A percentile compares a stretch with the other conserved stretches of the same genome.
phyloP scores from a whole-genome alignment of 2,329 filamentous ascomycete species.

The Colletotrichum spinosum region DNA sequence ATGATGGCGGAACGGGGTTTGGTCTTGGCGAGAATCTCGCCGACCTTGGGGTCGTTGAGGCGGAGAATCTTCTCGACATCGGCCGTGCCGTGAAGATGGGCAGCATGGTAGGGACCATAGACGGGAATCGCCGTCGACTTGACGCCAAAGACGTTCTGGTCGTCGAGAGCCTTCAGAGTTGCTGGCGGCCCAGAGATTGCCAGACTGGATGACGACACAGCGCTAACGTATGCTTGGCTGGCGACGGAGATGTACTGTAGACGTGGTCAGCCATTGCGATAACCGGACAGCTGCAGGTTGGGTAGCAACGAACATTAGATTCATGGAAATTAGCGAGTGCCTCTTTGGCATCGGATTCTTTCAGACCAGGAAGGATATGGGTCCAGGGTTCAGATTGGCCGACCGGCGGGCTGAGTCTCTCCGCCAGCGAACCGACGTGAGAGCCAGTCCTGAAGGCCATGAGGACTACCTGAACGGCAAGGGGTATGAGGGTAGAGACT shows the following conservation, averaged over 20 bases:
- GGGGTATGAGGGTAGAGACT: slow-evolving; percentile 69
- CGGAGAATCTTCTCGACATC: slow-evolving; percentile 60
- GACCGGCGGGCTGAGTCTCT: slow-evolving; percentile 53
- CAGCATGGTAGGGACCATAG: slow-evolving; percentile 68
- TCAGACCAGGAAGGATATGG: slow-evolving; percentile 69
- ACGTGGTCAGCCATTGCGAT: neutral
- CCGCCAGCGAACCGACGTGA: slow-evolving; percentile 63
- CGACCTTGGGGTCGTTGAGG: slow-evolving; percentile 53
- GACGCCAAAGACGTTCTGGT: slow-evolving; percentile 52
- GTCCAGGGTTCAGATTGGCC: slow-evolving; percentile 73
- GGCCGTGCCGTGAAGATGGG: slow-evolving; percentile 60
- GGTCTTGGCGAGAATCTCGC: slow-evolving; percentile 53
- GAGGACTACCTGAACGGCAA: slow-evolving; percentile 73
- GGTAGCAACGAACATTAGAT: slow-evolving; percentile 56
- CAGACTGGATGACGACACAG: slow-evolving; percentile 59
- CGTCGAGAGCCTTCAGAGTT: slow-evolving; percentile 58
- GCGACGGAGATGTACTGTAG: slow-evolving; percentile 55
- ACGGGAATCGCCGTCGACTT: slow-evolving; percentile 63
- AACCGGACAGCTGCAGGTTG: neutral
- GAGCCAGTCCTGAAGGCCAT: slow-evolving; percentile 75
- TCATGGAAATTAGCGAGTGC: slow-evolving; percentile 69
- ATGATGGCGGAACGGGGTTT: slow-evolving; percentile 61
- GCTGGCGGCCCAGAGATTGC: slow-evolving; percentile 67
- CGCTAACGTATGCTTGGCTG: slow-evolving; percentile 65
- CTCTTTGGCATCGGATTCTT: slow-evolving; percentile 61